phyloP scores from a whole-genome alignment of 1,284 basidiomycete genomes.

The Apiotrichum akiyoshidainum region DNA sequence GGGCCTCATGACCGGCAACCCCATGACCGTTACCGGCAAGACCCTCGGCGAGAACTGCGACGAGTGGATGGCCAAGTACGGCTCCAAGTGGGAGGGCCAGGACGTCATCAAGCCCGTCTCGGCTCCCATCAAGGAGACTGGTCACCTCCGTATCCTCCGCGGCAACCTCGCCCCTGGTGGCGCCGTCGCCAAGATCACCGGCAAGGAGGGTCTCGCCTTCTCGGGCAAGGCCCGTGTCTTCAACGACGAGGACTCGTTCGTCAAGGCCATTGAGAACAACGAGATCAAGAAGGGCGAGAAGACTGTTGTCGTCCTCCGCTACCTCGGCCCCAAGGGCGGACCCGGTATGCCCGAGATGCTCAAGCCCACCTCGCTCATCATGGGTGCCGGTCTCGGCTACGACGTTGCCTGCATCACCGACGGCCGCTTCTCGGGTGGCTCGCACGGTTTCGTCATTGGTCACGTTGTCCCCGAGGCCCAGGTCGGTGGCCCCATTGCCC shows the following conservation, averaged over 20 bases:
- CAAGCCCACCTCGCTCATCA: slow-evolving; percentile 78
- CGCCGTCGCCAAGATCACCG: slow-evolving; percentile 93
- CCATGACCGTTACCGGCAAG: slow-evolving; percentile 90
- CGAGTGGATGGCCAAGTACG: slow-evolving; percentile 66
- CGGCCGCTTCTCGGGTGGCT: slow-evolving; percentile 86
- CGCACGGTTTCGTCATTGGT: slow-evolving; percentile 57
- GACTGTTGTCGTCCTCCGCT: slow-evolving; percentile 84
- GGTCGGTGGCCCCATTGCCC: slow-evolving; percentile 89
- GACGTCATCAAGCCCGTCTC: slow-evolving; percentile 74
- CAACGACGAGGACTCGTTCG: slow-evolving; percentile 73
- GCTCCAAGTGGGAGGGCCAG: slow-evolving; percentile 67
- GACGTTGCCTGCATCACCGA: slow-evolving; percentile 93
- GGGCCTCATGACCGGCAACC: slow-evolving; percentile 81
- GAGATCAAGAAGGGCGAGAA: slow-evolving; percentile 74
- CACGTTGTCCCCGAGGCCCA: slow-evolving; percentile 71
- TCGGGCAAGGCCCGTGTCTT: slow-evolving; percentile 54
- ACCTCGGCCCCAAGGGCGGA: slow-evolving; percentile 92
- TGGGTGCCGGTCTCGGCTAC: slow-evolving; percentile 86
- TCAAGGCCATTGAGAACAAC: slow-evolving; percentile 74
- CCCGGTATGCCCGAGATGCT: slow-evolving; percentile 87
- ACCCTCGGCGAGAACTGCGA: slow-evolving; percentile 88
- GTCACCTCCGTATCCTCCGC: slow-evolving; percentile 83
- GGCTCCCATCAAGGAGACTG: slow-evolving; percentile 86
- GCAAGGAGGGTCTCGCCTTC: slow-evolving; percentile 88
- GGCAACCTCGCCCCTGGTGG: slow-evolving; percentile 87